A percentile compares a stretch with the other conserved stretches of the same genome.
Evolutionary conservation across 2,329 filamentous ascomycete genomes (phyloP).

Genomic region (Alternaria ventricosa): DNA sequence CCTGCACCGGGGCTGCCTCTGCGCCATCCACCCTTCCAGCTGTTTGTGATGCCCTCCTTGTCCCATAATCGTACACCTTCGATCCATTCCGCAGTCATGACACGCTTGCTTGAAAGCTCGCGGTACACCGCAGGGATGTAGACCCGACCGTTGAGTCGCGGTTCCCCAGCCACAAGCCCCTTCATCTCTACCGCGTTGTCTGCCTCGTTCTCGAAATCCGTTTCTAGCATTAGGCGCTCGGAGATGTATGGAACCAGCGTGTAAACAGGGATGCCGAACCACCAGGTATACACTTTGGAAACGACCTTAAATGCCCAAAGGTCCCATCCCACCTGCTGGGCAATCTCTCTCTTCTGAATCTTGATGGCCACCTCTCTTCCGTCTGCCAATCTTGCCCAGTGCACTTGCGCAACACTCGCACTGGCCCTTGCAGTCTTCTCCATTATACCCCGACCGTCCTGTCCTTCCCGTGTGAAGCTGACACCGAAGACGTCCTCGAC

Average conservation of each 20-base stretch:
- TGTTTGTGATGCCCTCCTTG: constrained; percentile 76
- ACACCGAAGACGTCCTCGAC: constrained; percentile 93
- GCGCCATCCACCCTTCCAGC: constrained; percentile 80
- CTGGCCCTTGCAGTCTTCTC: constrained; percentile 76
- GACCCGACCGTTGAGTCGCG: constrained; percentile 76
- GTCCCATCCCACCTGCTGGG: constrained; percentile 90
- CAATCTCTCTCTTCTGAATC: constrained; percentile 95
- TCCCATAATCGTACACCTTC: constrained; percentile 94
- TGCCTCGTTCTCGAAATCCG: constrained; percentile 92
- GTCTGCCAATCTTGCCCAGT: constrained; percentile 87
- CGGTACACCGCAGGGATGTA: constrained; percentile 87
- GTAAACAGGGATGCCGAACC: constrained; percentile 93
- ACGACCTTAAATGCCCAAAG: constrained; percentile 95
- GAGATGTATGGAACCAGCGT: constrained; percentile 90
- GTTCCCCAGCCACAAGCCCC: constrained; percentile 74
- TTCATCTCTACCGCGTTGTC: constrained; percentile 87
- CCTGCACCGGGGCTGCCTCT: constrained; percentile 79
- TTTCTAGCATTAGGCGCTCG: constrained; percentile 90
- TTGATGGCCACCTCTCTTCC: constrained; percentile 94
- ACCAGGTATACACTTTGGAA: constrained; percentile 79
- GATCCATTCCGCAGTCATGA: constrained; percentile 97
- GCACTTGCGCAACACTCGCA: constrained; percentile 94
- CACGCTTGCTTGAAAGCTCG: constrained; percentile 79
- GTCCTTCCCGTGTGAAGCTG: constrained; percentile 69
- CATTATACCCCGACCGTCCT: constrained; percentile 69